These are phyloP conservation scores for Penicillium polonicum DNA, from an alignment of 2,329 filamentous ascomycete genomes.

Conservation along the genomic window DNA sequence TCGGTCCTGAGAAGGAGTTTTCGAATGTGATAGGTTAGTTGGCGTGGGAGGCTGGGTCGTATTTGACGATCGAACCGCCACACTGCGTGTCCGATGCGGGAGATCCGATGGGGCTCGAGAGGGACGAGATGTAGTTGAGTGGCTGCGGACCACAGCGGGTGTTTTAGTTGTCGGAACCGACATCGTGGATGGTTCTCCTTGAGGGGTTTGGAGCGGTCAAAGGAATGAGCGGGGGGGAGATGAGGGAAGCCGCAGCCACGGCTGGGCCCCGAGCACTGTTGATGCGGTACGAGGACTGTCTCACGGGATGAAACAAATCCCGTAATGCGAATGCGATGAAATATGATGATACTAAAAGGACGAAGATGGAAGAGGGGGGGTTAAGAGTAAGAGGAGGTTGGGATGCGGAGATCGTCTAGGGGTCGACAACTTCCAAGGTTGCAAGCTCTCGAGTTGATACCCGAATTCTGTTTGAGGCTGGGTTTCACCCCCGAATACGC, in stretches of 20 bases:
- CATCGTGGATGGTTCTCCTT: conserved; percentile 33
- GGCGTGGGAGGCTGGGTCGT: conserved; percentile 37
- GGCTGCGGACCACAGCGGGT: conserved; percentile 50
- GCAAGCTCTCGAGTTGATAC: conserved; percentile 12
- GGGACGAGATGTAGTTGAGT: conserved; percentile 50
- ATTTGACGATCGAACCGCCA: conserved; percentile 43
- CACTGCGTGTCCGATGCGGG: conserved; percentile 49
- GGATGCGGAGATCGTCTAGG: conserved; percentile 9
- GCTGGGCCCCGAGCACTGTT: conserved; percentile 9
- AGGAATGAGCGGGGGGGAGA: conserved; percentile 11
- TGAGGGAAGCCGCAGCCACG: conserved; percentile 13
- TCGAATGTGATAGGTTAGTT: conserved; percentile 34
- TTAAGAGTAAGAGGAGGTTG: conserved; percentile 13
- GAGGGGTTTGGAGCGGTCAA: conserved; percentile 15
- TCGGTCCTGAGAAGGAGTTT: conserved; percentile 45
- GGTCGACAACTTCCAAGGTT: background rate
- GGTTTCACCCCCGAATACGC: background rate
- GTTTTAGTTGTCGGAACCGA: conserved; percentile 48
- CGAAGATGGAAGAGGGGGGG: conserved; percentile 6
- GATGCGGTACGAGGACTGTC: conserved; percentile 3
- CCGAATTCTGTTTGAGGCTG: conserved; percentile 13
- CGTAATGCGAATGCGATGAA: conserved; percentile 6
- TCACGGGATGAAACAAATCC: conserved; percentile 7
- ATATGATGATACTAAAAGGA: background rate
- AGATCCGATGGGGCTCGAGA: conserved; percentile 44